These are phyloP conservation scores for Stagonosporopsis chrysanthemi DNA, from an alignment of 2,329 filamentous ascomycete genomes.

Conservation along the genomic window DNA sequence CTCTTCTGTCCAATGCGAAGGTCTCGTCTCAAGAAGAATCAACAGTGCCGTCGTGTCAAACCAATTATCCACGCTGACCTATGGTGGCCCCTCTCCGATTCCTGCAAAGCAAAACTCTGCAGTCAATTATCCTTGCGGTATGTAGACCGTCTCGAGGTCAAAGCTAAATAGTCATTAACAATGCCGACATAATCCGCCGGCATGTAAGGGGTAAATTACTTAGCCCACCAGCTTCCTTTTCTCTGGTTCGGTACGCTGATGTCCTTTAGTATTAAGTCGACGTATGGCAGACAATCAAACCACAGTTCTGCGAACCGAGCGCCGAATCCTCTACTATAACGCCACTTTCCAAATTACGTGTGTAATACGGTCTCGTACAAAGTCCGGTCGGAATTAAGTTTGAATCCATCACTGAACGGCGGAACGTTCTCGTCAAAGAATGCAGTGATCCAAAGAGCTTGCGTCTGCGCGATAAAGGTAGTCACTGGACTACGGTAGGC, in stretches of 20 bases:
- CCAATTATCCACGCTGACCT: neutral
- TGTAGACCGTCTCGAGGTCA: neutral
- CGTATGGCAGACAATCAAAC: constrained; percentile 42
- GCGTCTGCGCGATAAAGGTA: constrained; percentile 45
- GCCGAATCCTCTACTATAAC: constrained; percentile 41
- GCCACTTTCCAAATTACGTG: constrained; percentile 42
- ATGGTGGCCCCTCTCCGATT: neutral
- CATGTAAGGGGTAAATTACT: constrained; percentile 34
- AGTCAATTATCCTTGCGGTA: neutral
- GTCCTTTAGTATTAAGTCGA: constrained; percentile 40
- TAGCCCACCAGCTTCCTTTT: constrained; percentile 34
- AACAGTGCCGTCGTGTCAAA: neutral
- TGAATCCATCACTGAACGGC: neutral
- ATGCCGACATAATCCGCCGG: constrained; percentile 38
- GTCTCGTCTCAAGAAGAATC: neutral
- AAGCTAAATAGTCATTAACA: constrained; percentile 30
- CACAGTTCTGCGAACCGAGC: constrained; percentile 39
- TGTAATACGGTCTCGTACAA: constrained; percentile 41
- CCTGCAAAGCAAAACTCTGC: neutral
- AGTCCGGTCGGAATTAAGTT: constrained; percentile 14
- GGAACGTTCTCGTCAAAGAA: constrained; percentile 64
- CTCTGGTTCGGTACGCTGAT: constrained; percentile 31
- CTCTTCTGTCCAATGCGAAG: neutral
- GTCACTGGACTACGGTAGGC: constrained; percentile 49
- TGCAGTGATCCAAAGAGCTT: constrained; percentile 62